These are phyloP conservation scores for Dictyostelium brefeldianum DNA, from an alignment of 78 protist species.

Conservation along the genomic window DNA sequence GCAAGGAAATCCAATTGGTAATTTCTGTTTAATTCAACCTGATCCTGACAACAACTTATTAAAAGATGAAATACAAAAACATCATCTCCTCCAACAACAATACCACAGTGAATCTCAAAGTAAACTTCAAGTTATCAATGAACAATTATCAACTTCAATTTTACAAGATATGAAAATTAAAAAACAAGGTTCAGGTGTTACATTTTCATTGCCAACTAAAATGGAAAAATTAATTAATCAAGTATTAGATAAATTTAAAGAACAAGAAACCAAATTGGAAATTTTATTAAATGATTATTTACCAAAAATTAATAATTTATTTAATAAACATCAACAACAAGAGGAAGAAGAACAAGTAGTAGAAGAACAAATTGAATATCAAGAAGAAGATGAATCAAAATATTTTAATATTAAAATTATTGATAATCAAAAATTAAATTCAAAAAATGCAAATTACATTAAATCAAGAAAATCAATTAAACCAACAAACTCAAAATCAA, in stretches of 20 bases:
- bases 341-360: background rate
- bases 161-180: conserved; percentile 1
- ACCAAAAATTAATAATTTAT: background rate
- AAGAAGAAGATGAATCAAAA: background rate
- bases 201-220: background rate
- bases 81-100: background rate
- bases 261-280: background rate
- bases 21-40: conserved; percentile 51
- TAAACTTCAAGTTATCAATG: background rate
- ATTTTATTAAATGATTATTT: background rate
- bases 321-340: background rate
- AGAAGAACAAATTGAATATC: background rate
- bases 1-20: conserved; percentile 23
- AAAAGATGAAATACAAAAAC: background rate
- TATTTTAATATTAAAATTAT: background rate
- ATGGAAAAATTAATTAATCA: background rate
- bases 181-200: background rate
- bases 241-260: conserved; percentile 5
- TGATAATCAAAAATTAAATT: too few species aligned
- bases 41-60: conserved; percentile 14
- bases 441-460: background rate
- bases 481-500: background rate
- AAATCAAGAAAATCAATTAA: background rate
- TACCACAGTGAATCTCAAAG: too few species aligned
- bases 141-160: conserved; percentile 1